Percentiles rank a stretch among this genome's conserved stretches.
phyloP scores from a whole-genome alignment of 306 rosid genomes.

The Prinsepia uniflora region DNA sequence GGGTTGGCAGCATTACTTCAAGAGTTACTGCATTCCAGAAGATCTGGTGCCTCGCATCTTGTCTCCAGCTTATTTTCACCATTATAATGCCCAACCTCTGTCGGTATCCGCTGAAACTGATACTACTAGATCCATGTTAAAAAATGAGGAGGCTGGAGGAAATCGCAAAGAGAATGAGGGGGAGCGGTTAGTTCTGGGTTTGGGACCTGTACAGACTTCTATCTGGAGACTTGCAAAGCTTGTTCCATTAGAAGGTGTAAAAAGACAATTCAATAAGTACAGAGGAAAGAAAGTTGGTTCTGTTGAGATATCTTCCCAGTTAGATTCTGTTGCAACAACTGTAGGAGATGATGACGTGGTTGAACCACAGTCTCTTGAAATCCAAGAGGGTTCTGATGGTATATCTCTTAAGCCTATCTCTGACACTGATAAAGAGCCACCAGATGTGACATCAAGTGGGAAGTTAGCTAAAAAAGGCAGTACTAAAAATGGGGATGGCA shows the following conservation, averaged over 20 bases:
- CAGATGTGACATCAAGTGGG: slow-evolving; percentile 42
- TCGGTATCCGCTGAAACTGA: slow-evolving; percentile 39
- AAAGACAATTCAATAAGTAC: slow-evolving; percentile 52
- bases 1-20: slow-evolving; percentile 95
- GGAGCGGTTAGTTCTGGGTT: slow-evolving; percentile 83
- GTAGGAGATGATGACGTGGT: slow-evolving; percentile 62
- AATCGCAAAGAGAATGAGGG: slow-evolving; percentile 55
- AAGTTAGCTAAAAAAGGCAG: slow-evolving; percentile 43
- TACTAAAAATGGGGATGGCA: slow-evolving; percentile 39
- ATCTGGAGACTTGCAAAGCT: slow-evolving; percentile 92
- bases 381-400: slow-evolving; percentile 87
- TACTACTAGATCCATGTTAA: slow-evolving; percentile 32
- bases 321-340: slow-evolving; percentile 49
- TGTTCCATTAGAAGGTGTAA: slow-evolving; percentile 81
- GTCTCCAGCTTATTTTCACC: slow-evolving; percentile 96
- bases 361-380: slow-evolving; percentile 88
- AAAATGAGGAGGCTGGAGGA: slow-evolving; percentile 45
- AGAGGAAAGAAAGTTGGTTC: slow-evolving; percentile 43
- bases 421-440: slow-evolving; percentile 39
- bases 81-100: slow-evolving; percentile 76
- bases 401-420: slow-evolving; percentile 88
- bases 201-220: slow-evolving; percentile 90
- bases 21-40: slow-evolving; percentile 95
- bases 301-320: slow-evolving; percentile 38
- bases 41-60: slow-evolving; percentile 92